A percentile compares a stretch with the other conserved stretches of the same genome.
phyloP scores from a whole-genome alignment of 176 grass and related monocot genomes.

The Cymbopogon citratus region DNA sequence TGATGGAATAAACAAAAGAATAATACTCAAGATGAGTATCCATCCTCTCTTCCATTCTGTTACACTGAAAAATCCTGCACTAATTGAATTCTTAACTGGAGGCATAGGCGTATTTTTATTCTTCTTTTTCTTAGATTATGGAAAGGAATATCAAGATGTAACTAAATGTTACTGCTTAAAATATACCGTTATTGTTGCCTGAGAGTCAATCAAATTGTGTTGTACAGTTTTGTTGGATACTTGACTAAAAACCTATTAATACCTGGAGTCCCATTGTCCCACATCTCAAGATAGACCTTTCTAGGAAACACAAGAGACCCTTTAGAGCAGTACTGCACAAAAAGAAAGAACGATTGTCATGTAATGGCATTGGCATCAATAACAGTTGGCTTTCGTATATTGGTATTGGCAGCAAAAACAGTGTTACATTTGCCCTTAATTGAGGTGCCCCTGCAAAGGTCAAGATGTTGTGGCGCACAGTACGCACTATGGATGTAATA shows the following conservation, averaged over 20 bases:
- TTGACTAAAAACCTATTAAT: background rate
- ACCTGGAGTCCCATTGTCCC: background rate
- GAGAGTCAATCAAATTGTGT: background rate
- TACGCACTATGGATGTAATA: slow-evolving; percentile 52
- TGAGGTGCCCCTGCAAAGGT: background rate
- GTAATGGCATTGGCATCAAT: background rate
- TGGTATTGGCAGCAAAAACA: background rate
- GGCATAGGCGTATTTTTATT: background rate
- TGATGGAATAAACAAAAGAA: background rate
- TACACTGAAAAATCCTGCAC: background rate
- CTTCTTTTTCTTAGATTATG: background rate
- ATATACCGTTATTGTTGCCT: background rate
- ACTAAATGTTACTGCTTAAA: background rate
- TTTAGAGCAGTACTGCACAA: background rate
- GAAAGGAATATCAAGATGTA: background rate
- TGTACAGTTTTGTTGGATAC: background rate
- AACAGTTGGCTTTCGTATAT: background rate
- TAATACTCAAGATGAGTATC: background rate
- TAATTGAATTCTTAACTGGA: background rate
- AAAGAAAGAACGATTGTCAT: background rate
- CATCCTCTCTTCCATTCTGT: background rate
- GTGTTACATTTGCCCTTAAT: background rate
- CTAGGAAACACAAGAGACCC: background rate
- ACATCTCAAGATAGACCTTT: background rate
- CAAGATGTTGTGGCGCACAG: slow-evolving; percentile 35